phyloP scores from a whole-genome alignment of 164 flowering plant genomes.

The Stephania cephalantha region DNA sequence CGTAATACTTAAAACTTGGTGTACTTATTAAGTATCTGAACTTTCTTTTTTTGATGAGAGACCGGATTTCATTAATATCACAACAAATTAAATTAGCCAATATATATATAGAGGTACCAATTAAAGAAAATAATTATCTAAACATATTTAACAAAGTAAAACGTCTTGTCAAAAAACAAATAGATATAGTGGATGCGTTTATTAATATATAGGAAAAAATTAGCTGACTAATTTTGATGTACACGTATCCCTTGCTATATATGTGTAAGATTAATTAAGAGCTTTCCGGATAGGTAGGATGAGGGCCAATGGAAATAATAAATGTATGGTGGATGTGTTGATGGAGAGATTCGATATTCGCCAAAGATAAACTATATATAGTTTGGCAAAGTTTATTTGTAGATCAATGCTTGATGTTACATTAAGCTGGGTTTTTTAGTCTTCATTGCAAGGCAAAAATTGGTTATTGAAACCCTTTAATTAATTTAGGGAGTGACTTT shows the following conservation, averaged over 20 bases:
- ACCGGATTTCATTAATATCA: too few relatives aligned
- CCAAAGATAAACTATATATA: not conserved
- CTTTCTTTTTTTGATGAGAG: too few relatives aligned
- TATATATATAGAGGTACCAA: too few relatives aligned
- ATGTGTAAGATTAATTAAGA: not conserved
- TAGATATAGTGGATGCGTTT: slow-evolving; percentile 1
- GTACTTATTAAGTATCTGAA: too few relatives aligned
- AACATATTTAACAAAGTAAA: not conserved
- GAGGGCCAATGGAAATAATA: not conserved
- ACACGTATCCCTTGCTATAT: not conserved
- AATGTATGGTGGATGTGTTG: not conserved
- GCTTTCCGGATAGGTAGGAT: not conserved
- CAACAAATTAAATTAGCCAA: too few relatives aligned
- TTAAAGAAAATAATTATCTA: too few relatives aligned
- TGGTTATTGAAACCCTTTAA: too few relatives aligned
- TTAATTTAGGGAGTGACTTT: too few relatives aligned
- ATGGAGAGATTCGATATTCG: slow-evolving; percentile 1
- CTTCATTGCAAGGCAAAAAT: too few relatives aligned
- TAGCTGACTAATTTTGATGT: not conserved
- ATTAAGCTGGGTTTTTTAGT: not conserved
- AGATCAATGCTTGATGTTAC: not conserved
- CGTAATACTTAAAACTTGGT: too few relatives aligned
- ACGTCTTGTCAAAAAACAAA: slow-evolving; percentile 24
- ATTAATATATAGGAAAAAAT: not conserved
- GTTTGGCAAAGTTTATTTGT: too few relatives aligned